A percentile compares a stretch with the other conserved stretches of the same genome.
Conservation (phyloP, 305 asterid genomes). For the Fraxinus paxiana region DNA sequence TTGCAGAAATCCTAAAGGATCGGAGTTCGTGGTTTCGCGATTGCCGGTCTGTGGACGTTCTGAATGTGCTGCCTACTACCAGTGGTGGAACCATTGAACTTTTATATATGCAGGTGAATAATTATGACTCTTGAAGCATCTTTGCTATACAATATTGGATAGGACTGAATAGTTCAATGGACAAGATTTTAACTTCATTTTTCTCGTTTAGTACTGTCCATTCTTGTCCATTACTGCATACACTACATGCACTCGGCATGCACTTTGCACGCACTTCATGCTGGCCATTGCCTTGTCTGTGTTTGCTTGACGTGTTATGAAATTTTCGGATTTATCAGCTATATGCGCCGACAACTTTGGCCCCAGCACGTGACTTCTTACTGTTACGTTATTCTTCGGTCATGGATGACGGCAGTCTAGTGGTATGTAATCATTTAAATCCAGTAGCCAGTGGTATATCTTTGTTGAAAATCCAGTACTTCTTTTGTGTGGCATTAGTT, state of each 20-base stretch:
- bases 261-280: not conserved
- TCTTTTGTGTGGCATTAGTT: not conserved
- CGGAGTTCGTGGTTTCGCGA: slow-evolving; percentile 88
- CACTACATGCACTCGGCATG: not conserved
- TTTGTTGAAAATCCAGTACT: not conserved
- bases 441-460: not conserved
- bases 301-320: slow-evolving; percentile 14
- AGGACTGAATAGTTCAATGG: not conserved
- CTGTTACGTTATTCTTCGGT: slow-evolving; percentile 64
- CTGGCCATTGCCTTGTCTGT: not conserved
- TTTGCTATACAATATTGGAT: not conserved
- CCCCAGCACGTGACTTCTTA: slow-evolving; percentile 87
- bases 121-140: not conserved
- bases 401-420: slow-evolving; percentile 79
- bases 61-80: slow-evolving; percentile 85
- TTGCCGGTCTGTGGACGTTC: slow-evolving; percentile 81
- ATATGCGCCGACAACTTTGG: slow-evolving; percentile 78
- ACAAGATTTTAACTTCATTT: not conserved
- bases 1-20: slow-evolving; percentile 94
- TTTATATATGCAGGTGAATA: slow-evolving; percentile 76
- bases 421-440: slow-evolving; percentile 45
- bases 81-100: slow-evolving; percentile 96
- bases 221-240: not conserved
- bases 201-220: not conserved
- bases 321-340: slow-evolving; percentile 36